Evolutionary conservation across 306 rosid species (phyloP), one percentile per base, ranked within the genome.

Genomic region (Quercus rubra): DNA sequence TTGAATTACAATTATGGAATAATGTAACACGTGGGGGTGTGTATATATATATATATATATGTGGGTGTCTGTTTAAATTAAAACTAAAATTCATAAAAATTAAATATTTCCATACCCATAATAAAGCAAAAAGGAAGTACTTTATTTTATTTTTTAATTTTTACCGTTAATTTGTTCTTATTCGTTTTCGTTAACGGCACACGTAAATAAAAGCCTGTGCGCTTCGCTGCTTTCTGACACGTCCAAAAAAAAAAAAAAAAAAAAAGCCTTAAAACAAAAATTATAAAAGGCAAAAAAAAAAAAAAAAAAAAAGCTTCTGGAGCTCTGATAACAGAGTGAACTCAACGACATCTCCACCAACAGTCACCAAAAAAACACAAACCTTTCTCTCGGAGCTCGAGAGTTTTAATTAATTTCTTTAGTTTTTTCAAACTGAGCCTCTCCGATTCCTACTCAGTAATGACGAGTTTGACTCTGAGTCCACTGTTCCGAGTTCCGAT

Each of bases 111-210:
- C 35, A 8, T 23, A 30, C 41, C n/a, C 46, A 8, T 5, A 3
- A 25, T 43, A 66, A 0, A 15, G 12, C 15, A 18, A 66, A 5
- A 19, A 4, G 18, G 10, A 62, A 33, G 43, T 55, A 79, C 17
- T 70, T 14, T 13, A 8, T 54, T 52, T 28, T 58, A 6, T 17
- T 6, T 59, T 59, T 78, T 35, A 41, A 41, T 0, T 66, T 23
- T 55, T 28, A 74, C 90, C 89, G 87, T 90, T 87, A 83, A 30
- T 68, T 70, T 85, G 80, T 87, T 28, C n/a, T 75, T 85, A 80
- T 82, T 87, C 87, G 84, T 85, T 82, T 82, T 87, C 87, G 84
- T 83, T 83, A 81, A 74, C 70, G 59, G 80, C 82, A 68, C 78
- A 38, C 28, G 3, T 54, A 41, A 52, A 77, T 35, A 66, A 79